Percentiles rank a stretch among this genome's conserved stretches.
Conservation (phyloP, 1,284 basidiomycete species). For the Trametes sp. region DNA sequence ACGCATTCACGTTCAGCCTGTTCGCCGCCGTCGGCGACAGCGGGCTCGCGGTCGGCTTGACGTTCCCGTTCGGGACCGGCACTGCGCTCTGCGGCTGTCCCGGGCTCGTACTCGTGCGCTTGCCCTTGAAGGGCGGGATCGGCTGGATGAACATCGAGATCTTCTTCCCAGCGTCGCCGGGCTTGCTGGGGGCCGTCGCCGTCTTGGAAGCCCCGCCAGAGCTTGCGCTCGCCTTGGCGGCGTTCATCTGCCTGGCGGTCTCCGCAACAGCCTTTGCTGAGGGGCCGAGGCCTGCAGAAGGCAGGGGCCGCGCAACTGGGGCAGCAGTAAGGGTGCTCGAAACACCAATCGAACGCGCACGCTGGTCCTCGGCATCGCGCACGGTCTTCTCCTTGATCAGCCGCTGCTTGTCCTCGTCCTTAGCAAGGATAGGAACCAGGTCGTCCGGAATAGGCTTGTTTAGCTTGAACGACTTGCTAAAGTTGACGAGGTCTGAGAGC, state of each 20-base stretch:
- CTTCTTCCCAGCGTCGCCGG: conserved; percentile 39
- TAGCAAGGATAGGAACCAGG: conserved; percentile 90
- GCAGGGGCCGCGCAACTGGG: conserved; percentile 34
- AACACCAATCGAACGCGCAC: conserved; percentile 72
- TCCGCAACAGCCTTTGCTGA: conserved; percentile 30
- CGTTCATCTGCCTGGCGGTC: conserved; percentile 24
- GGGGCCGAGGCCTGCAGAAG: conserved; percentile 23
- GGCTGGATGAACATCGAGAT: conserved; percentile 81
- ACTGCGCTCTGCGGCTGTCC: conserved; percentile 39
- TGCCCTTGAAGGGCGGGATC: conserved; percentile 93
- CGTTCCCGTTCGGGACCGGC: conserved; percentile 40
- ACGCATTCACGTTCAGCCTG: conserved; percentile 74
- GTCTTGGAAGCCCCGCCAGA: conserved; percentile 35
- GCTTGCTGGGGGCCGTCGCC: conserved; percentile 40
- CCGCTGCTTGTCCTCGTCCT: conserved; percentile 89
- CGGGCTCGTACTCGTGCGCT: conserved; percentile 43
- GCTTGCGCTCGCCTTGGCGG: conserved; percentile 20
- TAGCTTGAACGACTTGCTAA: conserved; percentile 95
- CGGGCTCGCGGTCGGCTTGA: conserved; percentile 47
- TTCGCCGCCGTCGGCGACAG: conserved; percentile 49
- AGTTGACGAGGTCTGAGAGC: conserved; percentile 91
- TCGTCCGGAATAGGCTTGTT: conserved; percentile 95
- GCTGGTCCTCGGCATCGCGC: conserved; percentile 68
- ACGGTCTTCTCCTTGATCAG: conserved; percentile 80
- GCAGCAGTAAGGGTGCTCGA: conserved; percentile 46